Evolutionary conservation across 345 rosid genomes (phyloP).

Genomic region (Citrus australasica): DNA sequence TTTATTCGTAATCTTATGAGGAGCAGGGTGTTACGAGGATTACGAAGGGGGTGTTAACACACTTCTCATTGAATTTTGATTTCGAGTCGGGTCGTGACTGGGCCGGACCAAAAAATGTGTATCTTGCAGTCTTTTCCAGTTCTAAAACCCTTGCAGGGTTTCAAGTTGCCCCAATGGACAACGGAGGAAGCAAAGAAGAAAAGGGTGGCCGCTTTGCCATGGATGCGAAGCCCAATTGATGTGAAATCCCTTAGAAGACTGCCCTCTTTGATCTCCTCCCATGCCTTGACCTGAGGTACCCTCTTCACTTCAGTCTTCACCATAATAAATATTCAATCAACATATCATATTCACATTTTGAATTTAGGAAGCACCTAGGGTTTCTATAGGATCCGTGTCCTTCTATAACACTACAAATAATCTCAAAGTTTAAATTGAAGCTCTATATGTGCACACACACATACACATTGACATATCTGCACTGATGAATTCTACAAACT

Average conservation of each 20-base stretch:
- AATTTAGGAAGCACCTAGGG: not conserved
- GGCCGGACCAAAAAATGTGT: not conserved
- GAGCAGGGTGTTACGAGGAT: too few relatives aligned
- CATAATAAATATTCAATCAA: not conserved
- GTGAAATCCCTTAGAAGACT: constrained; percentile 41
- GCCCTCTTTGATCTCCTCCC: constrained; percentile 62
- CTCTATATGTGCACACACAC: too few relatives aligned
- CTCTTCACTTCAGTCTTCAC: not conserved
- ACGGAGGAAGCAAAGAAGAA: constrained; percentile 32
- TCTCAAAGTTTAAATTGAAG: not conserved
- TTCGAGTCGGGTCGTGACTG: not conserved
- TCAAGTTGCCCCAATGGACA: not conserved
- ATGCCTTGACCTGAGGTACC: constrained; percentile 67
- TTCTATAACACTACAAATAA: not conserved
- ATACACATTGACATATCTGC: too few relatives aligned
- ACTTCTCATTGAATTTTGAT: too few relatives aligned
- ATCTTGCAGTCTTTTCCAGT: too few relatives aligned
- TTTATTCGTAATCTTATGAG: too few relatives aligned
- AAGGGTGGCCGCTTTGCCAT: constrained; percentile 61
- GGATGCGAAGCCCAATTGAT: constrained; percentile 90
- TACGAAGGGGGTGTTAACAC: too few relatives aligned
- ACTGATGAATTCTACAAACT: not conserved
- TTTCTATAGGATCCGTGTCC: too few relatives aligned
- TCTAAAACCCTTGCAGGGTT: not conserved
- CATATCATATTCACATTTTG: not conserved